phyloP scores from a whole-genome alignment of 257 asterid genomes.

The Ilex asprella region DNA sequence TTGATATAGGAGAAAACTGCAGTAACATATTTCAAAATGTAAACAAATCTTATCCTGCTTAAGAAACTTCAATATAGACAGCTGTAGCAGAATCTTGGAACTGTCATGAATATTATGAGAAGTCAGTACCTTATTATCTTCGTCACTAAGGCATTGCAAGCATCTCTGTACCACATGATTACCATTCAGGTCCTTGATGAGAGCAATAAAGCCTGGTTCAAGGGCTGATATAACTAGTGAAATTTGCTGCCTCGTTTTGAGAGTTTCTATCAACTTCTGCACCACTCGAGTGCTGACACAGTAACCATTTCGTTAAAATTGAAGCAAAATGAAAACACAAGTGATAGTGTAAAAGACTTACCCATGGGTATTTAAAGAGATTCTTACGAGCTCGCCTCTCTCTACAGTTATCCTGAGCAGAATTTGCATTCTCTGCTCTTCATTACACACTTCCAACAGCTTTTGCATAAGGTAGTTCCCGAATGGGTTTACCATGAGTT shows the following conservation, averaged over 20 bases:
- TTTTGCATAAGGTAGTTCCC: conserved; percentile 98
- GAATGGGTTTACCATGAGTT: conserved; percentile 86
- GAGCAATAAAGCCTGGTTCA: conserved; percentile 34
- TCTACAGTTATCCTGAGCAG: conserved; percentile 58
- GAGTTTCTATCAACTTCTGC: conserved; percentile 32
- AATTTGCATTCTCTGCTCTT: conserved; percentile 76
- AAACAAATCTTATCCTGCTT: too few relatives aligned
- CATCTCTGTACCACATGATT: conserved; percentile 40
- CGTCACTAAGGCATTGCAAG: conserved; percentile 28
- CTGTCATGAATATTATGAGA: too few relatives aligned
- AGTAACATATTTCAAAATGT: too few relatives aligned
- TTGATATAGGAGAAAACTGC: too few relatives aligned
- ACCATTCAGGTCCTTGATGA: conserved; percentile 34
- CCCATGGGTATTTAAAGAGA: conserved; percentile 93
- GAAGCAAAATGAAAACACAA: too few relatives aligned
- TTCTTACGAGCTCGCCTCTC: conserved; percentile 73
- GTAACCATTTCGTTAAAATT: neutral
- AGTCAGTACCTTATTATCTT: conserved; percentile 31
- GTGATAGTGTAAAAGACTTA: conserved; percentile 16
- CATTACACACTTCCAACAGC: conserved; percentile 78
- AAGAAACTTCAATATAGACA: too few relatives aligned
- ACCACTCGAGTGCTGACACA: conserved; percentile 35
- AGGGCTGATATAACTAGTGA: conserved; percentile 28
- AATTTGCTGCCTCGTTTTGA: conserved; percentile 29
- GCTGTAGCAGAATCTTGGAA: too few relatives aligned